Percentiles rank a stretch among this genome's conserved stretches.
Evolutionary conservation across 805 yeast genomes (phyloP).

Genomic region (Kodamaea sagamina): DNA sequence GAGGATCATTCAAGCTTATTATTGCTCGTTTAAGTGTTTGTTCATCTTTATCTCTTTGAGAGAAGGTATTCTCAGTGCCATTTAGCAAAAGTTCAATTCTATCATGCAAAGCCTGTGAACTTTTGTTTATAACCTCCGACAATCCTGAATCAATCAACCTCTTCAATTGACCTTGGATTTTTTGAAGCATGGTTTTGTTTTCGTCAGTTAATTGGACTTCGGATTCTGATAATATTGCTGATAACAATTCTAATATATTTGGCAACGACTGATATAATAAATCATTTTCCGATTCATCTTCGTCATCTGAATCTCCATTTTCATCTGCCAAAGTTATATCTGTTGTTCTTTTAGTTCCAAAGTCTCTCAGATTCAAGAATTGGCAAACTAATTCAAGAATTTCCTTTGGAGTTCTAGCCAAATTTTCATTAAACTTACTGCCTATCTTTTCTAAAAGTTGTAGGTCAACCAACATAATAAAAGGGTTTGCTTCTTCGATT

Average conservation of each 20-base stretch:
- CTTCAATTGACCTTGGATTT: slow-evolving; percentile 28
- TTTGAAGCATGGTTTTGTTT: slow-evolving; percentile 28
- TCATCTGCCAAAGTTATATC: slow-evolving; percentile 25
- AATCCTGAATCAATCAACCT: slow-evolving; percentile 3
- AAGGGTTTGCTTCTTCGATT: slow-evolving; percentile 38
- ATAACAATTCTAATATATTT: slow-evolving; percentile 35
- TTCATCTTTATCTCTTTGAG: slow-evolving; percentile 35
- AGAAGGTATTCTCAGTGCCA: slow-evolving; percentile 20
- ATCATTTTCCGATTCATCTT: slow-evolving; percentile 14
- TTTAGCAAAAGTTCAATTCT: slow-evolving; percentile 34
- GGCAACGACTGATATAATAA: slow-evolving; percentile 25
- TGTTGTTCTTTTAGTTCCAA: slow-evolving; percentile 11
- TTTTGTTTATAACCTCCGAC: slow-evolving; percentile 11
- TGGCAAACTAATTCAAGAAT: slow-evolving; percentile 46
- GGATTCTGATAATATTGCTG: slow-evolving; percentile 38
- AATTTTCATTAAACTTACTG: slow-evolving; percentile 54
- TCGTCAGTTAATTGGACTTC: slow-evolving; percentile 28
- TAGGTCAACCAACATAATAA: slow-evolving; percentile 56
- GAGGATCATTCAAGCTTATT: slow-evolving; percentile 68
- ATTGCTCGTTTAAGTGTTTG: slow-evolving; percentile 59
- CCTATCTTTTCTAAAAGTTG: slow-evolving; percentile 65
- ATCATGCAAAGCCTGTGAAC: slow-evolving; percentile 28
- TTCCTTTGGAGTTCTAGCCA: slow-evolving; percentile 58
- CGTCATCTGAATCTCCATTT: slow-evolving; percentile 29
- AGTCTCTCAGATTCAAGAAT: slow-evolving; percentile 27